Evolutionary conservation across 179 eudicot species (phyloP).

Genomic region (Beta corolliflora): DNA sequence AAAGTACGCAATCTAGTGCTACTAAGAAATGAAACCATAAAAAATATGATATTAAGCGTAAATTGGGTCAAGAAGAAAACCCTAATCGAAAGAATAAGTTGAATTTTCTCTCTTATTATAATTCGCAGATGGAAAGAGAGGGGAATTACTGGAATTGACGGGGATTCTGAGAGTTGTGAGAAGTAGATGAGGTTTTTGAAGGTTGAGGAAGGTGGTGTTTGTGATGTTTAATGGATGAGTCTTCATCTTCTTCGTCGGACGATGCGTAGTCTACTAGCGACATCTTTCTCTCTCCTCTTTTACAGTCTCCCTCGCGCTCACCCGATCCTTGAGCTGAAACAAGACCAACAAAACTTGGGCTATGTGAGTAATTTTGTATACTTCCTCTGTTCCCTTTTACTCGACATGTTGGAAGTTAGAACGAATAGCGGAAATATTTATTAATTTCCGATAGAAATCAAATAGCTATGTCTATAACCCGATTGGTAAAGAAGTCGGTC

Average conservation of each 20-base stretch:
- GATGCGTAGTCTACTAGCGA: conserved; percentile 34
- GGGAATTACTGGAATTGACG: conserved; percentile 8
- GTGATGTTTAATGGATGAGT: neutral
- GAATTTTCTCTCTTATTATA: neutral
- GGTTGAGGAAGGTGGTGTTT: conserved; percentile 2
- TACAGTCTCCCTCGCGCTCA: too few species aligned
- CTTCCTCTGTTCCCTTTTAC: too few species aligned
- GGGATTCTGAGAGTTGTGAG: neutral
- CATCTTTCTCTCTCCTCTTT: conserved; percentile 5
- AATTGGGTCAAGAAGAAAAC: neutral
- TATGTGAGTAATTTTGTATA: too few species aligned
- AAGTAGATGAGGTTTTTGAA: neutral
- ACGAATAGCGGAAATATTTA: too few species aligned
- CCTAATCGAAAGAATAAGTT: neutral
- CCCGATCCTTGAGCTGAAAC: too few species aligned
- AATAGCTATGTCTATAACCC: too few species aligned
- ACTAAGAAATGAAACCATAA: neutral
- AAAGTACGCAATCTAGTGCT: neutral
- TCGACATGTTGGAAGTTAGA: too few species aligned
- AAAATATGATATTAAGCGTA: neutral
- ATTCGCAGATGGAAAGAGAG: neutral
- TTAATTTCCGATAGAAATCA: too few species aligned
- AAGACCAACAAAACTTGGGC: too few species aligned
- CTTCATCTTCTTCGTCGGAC: conserved; percentile 29
- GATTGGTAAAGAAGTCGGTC: too few species aligned